A percentile compares a stretch with the other conserved stretches of the same genome.
phyloP scores from a whole-genome alignment of 2,329 filamentous ascomycete species.

The Sporothrix globosa region DNA sequence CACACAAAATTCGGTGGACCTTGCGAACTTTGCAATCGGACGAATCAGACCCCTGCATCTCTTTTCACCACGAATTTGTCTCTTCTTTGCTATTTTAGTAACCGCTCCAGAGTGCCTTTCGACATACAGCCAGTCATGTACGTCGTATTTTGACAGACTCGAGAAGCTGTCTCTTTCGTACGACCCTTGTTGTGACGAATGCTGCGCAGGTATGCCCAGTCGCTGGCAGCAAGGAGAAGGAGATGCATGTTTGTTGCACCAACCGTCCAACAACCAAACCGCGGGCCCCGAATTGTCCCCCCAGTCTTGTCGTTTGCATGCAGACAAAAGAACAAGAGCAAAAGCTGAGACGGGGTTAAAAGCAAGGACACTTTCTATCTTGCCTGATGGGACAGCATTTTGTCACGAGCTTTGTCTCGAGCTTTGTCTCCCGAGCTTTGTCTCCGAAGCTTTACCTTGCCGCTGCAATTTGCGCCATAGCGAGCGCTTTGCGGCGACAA shows the following conservation, averaged over 20 bases:
- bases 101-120: neutral
- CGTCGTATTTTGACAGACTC: neutral
- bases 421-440: too few relatives aligned
- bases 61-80: neutral
- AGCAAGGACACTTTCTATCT: neutral
- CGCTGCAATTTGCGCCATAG: neutral
- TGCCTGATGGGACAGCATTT: neutral
- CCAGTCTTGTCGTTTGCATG: slow-evolving; percentile 1
- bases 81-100: slow-evolving; percentile 15
- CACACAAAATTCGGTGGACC: slow-evolving; percentile 18
- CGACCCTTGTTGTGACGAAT: too few relatives aligned
- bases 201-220: too few relatives aligned
- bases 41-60: slow-evolving; percentile 19
- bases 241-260: neutral
- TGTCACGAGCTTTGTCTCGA: neutral
- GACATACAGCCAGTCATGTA: neutral
- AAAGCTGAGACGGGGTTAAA: slow-evolving; percentile 9
- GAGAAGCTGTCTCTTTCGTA: neutral
- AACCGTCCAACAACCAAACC: neutral
- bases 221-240: neutral
- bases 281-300: too few relatives aligned
- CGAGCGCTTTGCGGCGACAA: neutral
- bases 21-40: neutral
- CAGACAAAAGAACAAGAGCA: neutral
- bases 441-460: neutral